A percentile compares a stretch with the other conserved stretches of the same genome.
These are phyloP conservation scores for Trametes gibbosa DNA, from an alignment of 768 basidiomycete genomes.

Conservation along the genomic window DNA sequence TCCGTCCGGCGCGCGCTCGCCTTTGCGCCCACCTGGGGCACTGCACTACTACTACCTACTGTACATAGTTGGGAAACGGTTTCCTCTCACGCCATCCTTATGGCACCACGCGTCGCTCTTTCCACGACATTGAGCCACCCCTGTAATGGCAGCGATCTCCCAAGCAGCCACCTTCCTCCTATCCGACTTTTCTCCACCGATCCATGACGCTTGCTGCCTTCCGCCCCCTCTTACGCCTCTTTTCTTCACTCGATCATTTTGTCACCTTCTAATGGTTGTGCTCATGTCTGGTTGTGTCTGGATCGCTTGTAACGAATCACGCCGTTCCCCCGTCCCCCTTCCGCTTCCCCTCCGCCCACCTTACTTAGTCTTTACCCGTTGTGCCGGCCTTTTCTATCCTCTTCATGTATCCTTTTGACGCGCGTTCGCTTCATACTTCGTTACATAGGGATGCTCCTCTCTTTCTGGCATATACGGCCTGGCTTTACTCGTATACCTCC, in stretches of 20 bases:
- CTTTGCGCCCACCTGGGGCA: not conserved
- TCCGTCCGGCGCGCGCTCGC: not conserved
- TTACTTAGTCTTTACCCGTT: not conserved
- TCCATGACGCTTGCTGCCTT: constrained; percentile 14
- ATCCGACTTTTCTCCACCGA: not conserved
- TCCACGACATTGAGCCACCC: constrained; percentile 12
- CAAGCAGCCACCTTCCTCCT: not conserved
- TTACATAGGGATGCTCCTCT: constrained; percentile 15
- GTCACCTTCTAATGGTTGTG: constrained; percentile 16
- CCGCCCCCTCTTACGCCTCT: not conserved
- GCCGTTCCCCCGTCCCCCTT: not conserved
- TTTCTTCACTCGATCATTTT: not conserved
- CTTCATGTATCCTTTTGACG: not conserved
- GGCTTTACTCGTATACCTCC: constrained; percentile 10
- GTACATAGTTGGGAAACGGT: constrained; percentile 20
- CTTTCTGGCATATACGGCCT: constrained; percentile 13
- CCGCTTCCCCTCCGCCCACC: not conserved
- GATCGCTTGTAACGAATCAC: constrained; percentile 13
- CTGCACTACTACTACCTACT: constrained; percentile 18
- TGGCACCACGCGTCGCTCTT: constrained; percentile 17
- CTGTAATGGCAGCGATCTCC: constrained; percentile 8
- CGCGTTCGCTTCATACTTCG: not conserved
- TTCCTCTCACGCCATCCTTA: constrained; percentile 11
- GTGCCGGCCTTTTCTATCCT: constrained; percentile 8
- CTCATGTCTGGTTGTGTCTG: constrained; percentile 22